phyloP scores from a whole-genome alignment of 371 early-diverging fungal genomes.

The Saksenaea vasiformis region DNA sequence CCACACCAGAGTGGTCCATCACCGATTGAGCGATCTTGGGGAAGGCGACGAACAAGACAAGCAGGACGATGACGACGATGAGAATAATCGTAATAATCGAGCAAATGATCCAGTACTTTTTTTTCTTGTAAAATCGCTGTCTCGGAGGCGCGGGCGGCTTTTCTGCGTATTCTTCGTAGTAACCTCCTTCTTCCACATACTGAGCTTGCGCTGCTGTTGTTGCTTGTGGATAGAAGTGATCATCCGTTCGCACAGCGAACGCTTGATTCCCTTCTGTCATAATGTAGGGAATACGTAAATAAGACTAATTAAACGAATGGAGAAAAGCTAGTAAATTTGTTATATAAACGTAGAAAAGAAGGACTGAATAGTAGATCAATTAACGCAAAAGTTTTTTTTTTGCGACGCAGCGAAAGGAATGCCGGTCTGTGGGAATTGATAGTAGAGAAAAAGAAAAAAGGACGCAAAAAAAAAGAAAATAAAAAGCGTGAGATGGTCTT shows the following conservation, averaged over 20 bases:
- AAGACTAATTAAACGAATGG: background rate
- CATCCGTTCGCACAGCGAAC: background rate
- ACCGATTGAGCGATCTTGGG: slow-evolving; percentile 56
- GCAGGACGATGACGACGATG: slow-evolving; percentile 43
- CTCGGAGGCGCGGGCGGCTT: slow-evolving; percentile 28
- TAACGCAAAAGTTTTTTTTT: background rate
- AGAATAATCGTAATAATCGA: slow-evolving; percentile 41
- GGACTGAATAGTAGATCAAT: background rate
- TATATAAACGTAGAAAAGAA: background rate
- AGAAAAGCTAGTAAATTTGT: background rate
- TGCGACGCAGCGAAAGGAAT: background rate
- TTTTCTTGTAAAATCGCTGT: slow-evolving; percentile 44
- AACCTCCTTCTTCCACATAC: slow-evolving; percentile 7
- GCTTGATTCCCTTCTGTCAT: background rate
- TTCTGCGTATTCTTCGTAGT: slow-evolving; percentile 33
- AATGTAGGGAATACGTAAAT: background rate
- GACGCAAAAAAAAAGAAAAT: slow-evolving; percentile 4
- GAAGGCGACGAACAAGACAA: slow-evolving; percentile 51
- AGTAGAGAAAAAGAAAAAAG: slow-evolving; percentile 1
- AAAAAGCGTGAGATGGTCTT: background rate
- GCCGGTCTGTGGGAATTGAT: background rate
- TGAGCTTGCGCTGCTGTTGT: background rate
- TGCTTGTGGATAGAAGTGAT: background rate
- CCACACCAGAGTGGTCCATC: slow-evolving; percentile 49
- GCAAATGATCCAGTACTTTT: slow-evolving; percentile 56